Percentiles rank a stretch among this genome's conserved stretches.
Evolutionary conservation across 768 basidiomycete species (phyloP).

Genomic region (Suillus occidentalis): DNA sequence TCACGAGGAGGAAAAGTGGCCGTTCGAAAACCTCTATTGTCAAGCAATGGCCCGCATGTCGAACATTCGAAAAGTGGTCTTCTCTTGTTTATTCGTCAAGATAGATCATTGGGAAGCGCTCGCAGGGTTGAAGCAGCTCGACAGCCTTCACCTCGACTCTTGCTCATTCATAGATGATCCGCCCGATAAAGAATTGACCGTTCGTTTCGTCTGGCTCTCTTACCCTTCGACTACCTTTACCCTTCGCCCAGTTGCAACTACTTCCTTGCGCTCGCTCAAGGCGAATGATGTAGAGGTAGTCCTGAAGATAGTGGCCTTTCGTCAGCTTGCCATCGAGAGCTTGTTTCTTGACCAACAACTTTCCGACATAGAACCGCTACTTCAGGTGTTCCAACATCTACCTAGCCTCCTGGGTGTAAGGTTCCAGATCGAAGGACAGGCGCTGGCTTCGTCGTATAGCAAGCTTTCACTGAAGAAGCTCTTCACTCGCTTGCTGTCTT

Average conservation of each 20-base stretch:
- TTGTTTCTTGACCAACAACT: neutral
- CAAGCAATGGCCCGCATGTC: conserved; percentile 18
- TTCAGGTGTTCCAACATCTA: neutral
- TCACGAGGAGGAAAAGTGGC: no score
- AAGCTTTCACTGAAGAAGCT: neutral
- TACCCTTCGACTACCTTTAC: no score
- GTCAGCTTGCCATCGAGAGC: neutral
- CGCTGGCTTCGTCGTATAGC: neutral
- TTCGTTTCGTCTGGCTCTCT: neutral
- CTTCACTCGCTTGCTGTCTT: neutral
- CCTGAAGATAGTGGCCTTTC: neutral
- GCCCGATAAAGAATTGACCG: neutral
- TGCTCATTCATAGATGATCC: conserved; percentile 8
- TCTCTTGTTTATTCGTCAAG: conserved; percentile 13
- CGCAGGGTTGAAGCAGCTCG: conserved; percentile 13
- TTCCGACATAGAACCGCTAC: neutral
- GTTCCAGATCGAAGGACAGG: no score
- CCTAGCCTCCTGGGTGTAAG: neutral
- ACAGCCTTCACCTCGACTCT: conserved; percentile 13
- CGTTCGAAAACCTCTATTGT: conserved; percentile 4
- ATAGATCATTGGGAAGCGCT: conserved; percentile 18
- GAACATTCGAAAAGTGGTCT: conserved; percentile 16
- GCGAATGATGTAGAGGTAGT: neutral
- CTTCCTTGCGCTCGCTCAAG: neutral
- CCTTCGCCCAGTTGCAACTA: conserved; percentile 2